A percentile compares a stretch with the other conserved stretches of the same genome.
Conservation (phyloP, 257 asterid genomes). For the Prunella vulgaris region DNA sequence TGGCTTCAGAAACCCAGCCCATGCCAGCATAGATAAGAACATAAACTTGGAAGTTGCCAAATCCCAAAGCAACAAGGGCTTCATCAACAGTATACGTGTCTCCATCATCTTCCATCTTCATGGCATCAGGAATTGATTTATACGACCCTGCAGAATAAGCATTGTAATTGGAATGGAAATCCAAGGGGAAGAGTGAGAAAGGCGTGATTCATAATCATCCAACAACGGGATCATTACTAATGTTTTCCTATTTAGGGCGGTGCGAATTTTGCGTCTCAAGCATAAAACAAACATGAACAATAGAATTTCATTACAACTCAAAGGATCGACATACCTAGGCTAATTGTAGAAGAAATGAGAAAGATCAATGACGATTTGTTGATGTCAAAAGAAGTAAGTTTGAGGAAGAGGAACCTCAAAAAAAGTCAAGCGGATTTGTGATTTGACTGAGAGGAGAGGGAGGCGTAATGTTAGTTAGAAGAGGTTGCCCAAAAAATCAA, state of each 20-base stretch:
- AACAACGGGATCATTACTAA: background rate
- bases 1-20: conserved; percentile 77
- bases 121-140: conserved; percentile 7
- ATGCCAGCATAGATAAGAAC: conserved; percentile 70
- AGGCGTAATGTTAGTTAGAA: background rate
- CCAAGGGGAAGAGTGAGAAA: background rate
- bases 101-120: conserved; percentile 54
- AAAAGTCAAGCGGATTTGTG: background rate
- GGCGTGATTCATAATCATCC: background rate
- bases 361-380: background rate
- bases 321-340: background rate
- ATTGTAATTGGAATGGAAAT: background rate
- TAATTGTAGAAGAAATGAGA: background rate
- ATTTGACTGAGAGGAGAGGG: background rate
- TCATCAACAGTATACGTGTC: conserved; percentile 58
- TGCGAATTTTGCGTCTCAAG: background rate
- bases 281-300: background rate
- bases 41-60: conserved; percentile 66
- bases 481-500: background rate
- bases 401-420: background rate
- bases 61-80: conserved; percentile 60
- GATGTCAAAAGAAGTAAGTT: background rate
- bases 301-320: background rate
- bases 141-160: background rate
- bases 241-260: background rate